Base-by-base conservation (phyloP, 2,329 filamentous ascomycete genomes). In the Penicillium sp. region DNA sequence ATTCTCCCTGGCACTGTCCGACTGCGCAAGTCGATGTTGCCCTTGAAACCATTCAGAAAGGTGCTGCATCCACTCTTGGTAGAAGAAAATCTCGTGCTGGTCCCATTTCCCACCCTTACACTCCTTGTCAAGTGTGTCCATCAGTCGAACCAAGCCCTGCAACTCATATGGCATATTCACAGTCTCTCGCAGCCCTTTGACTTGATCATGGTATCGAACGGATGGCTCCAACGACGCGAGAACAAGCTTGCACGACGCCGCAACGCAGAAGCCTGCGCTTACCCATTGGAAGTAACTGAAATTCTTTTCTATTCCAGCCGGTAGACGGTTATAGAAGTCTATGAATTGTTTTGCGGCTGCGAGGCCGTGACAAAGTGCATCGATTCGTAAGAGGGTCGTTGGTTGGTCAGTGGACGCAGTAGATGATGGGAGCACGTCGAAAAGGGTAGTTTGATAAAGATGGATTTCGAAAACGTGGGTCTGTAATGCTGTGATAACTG, bases 21-120 rank as follows among this genome's bases (percentile, higher is more conserved):
- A 45, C 31, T 53, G 36, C 39, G 44, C 51, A 37, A 48, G 45
- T 28, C 51, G 51, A 53, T 48, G 43, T 44, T 48, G 48, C 21
- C 34, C 51, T 44, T 48, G 45, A 49, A 53, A 53, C 51, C 51
- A 53, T 29, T 48, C 51, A 45, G 29, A 37, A 43, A 53, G 51
- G 16, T 36, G 34, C 45, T 36, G 45, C 28, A 53, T 18, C 51
- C 51, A 53, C 18, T 53, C 45, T 16, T 39, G 36, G 18, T 53
- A 53, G 28, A 53, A 53, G 37, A 53, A 45, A 24, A 31, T 31
- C 24, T 45, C 42, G 6, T 31, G 26, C 16, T 45, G 29, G 29
- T 51, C 48, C 39, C 40, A 44, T 18, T 48, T 53, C 13, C 45
- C 45, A 42, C 37, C 44, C 43, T 53, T 53, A n/a, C 51, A 52